Conservation (phyloP, 108 stramenopile species). For the Nitzschia inconspicua region DNA sequence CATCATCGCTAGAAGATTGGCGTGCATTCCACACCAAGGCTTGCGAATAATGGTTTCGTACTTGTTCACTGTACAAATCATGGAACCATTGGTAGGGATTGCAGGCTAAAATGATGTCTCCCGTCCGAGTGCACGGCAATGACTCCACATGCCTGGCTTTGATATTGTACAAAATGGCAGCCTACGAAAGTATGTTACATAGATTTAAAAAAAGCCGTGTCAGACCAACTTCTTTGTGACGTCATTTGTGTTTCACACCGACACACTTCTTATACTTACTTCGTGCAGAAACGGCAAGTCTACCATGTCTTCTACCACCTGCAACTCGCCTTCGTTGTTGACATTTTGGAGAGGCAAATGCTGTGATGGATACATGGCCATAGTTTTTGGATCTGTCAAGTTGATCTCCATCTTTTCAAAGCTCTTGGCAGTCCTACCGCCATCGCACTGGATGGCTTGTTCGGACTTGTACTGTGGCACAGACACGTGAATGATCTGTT, state of each 20-base stretch:
- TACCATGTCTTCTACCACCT: slow-evolving; percentile 78
- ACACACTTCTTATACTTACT: slow-evolving; percentile 37
- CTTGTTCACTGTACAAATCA: slow-evolving; percentile 61
- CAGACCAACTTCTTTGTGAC: too few species aligned
- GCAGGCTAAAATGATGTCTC: slow-evolving; percentile 90
- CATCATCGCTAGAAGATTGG: too few species aligned
- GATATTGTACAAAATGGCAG: slow-evolving; percentile 92
- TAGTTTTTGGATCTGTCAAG: slow-evolving; percentile 13
- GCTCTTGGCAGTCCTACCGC: slow-evolving; percentile 48
- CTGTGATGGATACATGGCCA: slow-evolving; percentile 44
- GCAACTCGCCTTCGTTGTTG: slow-evolving; percentile 39
- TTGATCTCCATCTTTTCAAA: slow-evolving; percentile 37
- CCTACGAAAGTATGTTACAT: slow-evolving; percentile 17
- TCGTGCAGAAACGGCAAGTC: slow-evolving; percentile 91
- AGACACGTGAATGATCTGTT: slow-evolving; percentile 13
- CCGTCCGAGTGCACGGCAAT: slow-evolving; percentile 90
- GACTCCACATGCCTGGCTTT: slow-evolving; percentile 72
- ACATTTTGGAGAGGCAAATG: slow-evolving; percentile 70
- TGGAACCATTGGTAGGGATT: slow-evolving; percentile 71
- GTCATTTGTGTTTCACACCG: neutral
- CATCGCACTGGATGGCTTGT: slow-evolving; percentile 36
- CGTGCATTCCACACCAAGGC: slow-evolving; percentile 74
- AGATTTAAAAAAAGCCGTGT: too few species aligned
- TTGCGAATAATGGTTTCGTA: slow-evolving; percentile 53
- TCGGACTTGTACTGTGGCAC: slow-evolving; percentile 29